phyloP scores from a whole-genome alignment of 352 stramenopile genomes.

The Peronospora farinosa region DNA sequence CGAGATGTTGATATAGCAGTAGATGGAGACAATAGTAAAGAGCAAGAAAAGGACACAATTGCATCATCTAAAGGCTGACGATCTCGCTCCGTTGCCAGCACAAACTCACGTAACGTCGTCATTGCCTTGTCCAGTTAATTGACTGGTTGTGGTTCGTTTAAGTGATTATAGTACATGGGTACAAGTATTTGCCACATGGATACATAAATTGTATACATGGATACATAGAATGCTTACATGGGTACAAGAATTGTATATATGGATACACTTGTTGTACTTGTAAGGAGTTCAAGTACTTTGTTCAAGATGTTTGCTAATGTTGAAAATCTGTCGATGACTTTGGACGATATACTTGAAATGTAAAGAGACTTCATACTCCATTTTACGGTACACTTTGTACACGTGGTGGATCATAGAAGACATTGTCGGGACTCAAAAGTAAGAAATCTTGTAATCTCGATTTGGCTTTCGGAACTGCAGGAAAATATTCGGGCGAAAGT shows the following conservation, averaged over 20 bases:
- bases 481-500: conserved; percentile 24
- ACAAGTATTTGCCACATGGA: background rate
- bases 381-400: conserved; percentile 7
- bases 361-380: no score
- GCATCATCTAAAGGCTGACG: conserved; percentile 55
- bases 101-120: conserved; percentile 52
- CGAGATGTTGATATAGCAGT: background rate
- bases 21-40: conserved; percentile 10
- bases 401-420: conserved; percentile 3
- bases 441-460: conserved; percentile 10
- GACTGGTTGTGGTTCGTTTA: conserved; percentile 3
- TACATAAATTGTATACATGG: background rate
- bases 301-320: background rate
- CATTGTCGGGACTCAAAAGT: conserved; percentile 8
- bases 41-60: conserved; percentile 34
- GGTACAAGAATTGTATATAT: background rate
- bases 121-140: conserved; percentile 8
- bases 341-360: no score
- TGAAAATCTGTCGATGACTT: no score
- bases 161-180: background rate
- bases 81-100: conserved; percentile 53
- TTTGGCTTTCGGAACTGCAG: background rate
- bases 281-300: no score
- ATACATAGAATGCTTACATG: background rate
- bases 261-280: background rate